phyloP scores from a whole-genome alignment of 2,329 filamentous ascomycete genomes.

The Ophiostoma quercus region DNA sequence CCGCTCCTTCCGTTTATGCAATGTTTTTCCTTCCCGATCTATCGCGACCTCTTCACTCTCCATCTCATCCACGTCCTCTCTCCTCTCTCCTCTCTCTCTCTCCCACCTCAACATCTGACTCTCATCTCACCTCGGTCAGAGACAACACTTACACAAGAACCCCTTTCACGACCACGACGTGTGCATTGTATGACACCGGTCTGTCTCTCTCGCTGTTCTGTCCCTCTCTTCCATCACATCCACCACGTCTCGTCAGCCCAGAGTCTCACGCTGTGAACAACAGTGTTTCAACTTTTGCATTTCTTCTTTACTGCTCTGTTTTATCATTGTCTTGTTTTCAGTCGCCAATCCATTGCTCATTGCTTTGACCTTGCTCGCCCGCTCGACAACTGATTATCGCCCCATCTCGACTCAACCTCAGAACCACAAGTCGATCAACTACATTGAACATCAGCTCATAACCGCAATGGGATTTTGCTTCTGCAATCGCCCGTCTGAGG shows the following conservation, averaged over 20 bases:
- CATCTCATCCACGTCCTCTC: neutral
- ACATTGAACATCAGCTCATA: neutral
- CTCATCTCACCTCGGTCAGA: neutral
- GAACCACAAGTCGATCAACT: neutral
- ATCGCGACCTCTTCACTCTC: neutral
- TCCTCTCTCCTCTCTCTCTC: neutral
- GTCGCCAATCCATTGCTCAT: neutral
- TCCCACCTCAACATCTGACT: neutral
- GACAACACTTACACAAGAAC: slow-evolving; percentile 1
- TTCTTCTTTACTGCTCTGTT: neutral
- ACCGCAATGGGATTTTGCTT: slow-evolving; percentile 27
- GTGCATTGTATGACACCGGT: slow-evolving; percentile 12
- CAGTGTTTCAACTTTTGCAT: neutral
- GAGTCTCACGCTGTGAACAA: neutral
- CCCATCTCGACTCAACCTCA: neutral
- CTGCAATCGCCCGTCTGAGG: slow-evolving; percentile 21
- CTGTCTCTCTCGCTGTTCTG: neutral
- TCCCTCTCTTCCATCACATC: neutral
- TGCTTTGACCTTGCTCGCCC: neutral
- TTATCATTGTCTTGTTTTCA: neutral
- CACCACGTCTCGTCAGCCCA: neutral
- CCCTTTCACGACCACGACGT: slow-evolving; percentile 7
- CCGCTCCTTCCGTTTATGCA: slow-evolving; percentile 6
- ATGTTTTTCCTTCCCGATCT: slow-evolving; percentile 14
- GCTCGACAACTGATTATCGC: neutral